These are phyloP conservation scores for Nicotiana noctiflora DNA, from an alignment of 257 asterid species.

Conservation along the genomic window DNA sequence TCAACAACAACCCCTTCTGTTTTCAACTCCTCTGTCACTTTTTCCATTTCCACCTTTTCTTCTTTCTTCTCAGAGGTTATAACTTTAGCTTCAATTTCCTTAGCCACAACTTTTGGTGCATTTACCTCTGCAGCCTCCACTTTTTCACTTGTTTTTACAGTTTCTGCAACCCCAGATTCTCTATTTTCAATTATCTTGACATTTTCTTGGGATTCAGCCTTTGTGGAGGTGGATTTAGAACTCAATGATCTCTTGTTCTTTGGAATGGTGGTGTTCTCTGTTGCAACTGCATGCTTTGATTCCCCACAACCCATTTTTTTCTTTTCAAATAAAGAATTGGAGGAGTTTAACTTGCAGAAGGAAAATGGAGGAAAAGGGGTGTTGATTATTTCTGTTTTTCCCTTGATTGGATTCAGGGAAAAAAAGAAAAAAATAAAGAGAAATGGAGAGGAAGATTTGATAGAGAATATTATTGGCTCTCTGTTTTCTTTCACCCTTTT, in stretches of 20 bases:
- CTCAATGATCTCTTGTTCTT: conserved; percentile 34
- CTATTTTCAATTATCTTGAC: conserved; percentile 8
- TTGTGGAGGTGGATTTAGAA: conserved; percentile 19
- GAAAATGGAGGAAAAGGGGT: conserved; percentile 4
- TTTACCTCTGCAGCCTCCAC: conserved; percentile 10
- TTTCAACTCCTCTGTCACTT: background rate
- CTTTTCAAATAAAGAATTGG: background rate
- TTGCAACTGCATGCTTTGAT: conserved; percentile 82
- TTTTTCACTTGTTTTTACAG: conserved; percentile 3
- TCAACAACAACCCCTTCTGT: background rate
- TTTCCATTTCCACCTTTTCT: background rate
- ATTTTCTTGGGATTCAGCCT: conserved; percentile 9
- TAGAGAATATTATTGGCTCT: conserved; percentile 16
- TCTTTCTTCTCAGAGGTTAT: background rate
- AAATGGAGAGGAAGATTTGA: conserved; percentile 23
- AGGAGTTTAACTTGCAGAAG: background rate
- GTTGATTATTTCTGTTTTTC: conserved; percentile 1
- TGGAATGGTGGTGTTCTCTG: conserved; percentile 42
- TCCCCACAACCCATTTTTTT: conserved; percentile 69
- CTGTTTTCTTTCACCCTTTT: conserved; percentile 17
- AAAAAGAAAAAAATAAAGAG: conserved; percentile 5
- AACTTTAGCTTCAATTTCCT: background rate
- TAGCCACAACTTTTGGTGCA: background rate
- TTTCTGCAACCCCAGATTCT: conserved; percentile 2
- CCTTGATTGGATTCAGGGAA: conserved; percentile 8